These are phyloP conservation scores for Paramarasmius palmivorus DNA, from an alignment of 1,284 basidiomycete genomes.

Conservation along the genomic window DNA sequence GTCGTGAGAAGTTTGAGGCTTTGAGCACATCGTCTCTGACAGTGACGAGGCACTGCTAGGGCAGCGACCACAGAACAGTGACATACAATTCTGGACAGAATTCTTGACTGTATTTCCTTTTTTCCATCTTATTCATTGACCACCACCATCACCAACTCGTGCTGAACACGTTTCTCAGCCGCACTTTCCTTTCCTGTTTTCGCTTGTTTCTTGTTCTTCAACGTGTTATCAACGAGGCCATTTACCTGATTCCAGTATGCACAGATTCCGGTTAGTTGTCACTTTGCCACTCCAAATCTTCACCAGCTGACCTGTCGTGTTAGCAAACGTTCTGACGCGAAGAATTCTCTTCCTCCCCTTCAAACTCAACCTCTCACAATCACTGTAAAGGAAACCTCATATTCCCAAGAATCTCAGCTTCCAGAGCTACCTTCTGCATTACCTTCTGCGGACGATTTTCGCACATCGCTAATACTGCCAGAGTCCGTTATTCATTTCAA, in stretches of 20 bases:
- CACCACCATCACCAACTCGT: constrained; percentile 57
- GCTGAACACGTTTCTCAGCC: constrained; percentile 67
- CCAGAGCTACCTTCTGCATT: constrained; percentile 50
- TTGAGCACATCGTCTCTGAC: background rate
- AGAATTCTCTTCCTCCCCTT: constrained; percentile 37
- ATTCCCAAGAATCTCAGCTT: background rate
- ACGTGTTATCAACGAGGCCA: constrained; percentile 69
- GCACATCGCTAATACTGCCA: constrained; percentile 79
- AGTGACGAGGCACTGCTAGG: background rate
- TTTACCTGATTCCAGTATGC: constrained; percentile 47
- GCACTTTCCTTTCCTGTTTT: constrained; percentile 27
- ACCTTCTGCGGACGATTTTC: constrained; percentile 71
- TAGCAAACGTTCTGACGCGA: constrained; percentile 69
- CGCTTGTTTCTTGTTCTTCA: constrained; percentile 27
- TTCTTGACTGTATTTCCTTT: constrained; percentile 10
- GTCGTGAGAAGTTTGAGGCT: too few relatives aligned
- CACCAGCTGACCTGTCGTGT: constrained; percentile 29
- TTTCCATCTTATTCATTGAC: constrained; percentile 28
- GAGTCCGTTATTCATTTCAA: constrained; percentile 54
- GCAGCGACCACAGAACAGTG: too few relatives aligned
- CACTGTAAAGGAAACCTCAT: constrained; percentile 9
- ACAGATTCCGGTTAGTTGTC: constrained; percentile 75
- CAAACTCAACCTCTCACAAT: constrained; percentile 21
- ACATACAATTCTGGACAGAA: too few relatives aligned
- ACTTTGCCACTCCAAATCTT: constrained; percentile 21